These are phyloP conservation scores for Leucocoprinus leucothites DNA, from an alignment of 768 basidiomycete species.

Conservation along the genomic window DNA sequence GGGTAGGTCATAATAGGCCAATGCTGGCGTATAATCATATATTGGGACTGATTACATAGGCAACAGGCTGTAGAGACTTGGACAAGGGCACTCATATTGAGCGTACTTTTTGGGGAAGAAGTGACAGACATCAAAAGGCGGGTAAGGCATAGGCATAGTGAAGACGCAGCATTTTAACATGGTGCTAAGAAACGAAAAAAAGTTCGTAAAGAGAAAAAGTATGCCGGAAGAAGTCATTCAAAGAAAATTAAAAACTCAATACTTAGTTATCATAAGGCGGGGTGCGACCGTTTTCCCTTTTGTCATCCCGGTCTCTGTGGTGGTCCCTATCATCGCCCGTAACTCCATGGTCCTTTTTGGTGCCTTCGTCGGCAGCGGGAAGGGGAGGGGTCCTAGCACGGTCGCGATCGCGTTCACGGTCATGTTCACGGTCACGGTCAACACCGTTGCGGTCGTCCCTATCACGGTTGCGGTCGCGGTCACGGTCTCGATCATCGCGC, in stretches of 20 bases:
- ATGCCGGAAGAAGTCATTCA: neutral
- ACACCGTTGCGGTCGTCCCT: slow-evolving; percentile 49
- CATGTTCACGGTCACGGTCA: slow-evolving; percentile 22
- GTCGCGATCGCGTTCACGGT: slow-evolving; percentile 26
- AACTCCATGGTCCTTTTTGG: slow-evolving; percentile 28
- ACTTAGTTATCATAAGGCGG: slow-evolving; percentile 57
- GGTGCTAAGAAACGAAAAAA: neutral
- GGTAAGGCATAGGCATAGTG: neutral
- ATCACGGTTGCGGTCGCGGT: slow-evolving; percentile 18
- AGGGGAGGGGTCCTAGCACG: slow-evolving; percentile 15
- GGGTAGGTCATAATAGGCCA: slow-evolving; percentile 2
- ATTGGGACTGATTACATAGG: slow-evolving; percentile 11
- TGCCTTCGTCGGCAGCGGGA: slow-evolving; percentile 10
- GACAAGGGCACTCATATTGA: neutral
- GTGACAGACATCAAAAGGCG: neutral
- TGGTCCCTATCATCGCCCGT: slow-evolving; percentile 27
- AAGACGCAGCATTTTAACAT: neutral
- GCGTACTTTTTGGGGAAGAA: neutral
- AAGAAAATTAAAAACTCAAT: neutral
- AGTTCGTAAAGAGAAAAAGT: neutral
- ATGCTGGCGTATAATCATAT: slow-evolving; percentile 10
- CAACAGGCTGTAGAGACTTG: slow-evolving; percentile 1
- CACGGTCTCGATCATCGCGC: slow-evolving; percentile 25
- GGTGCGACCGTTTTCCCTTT: slow-evolving; percentile 51
- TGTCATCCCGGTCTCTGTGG: slow-evolving; percentile 22